Base-by-base conservation (phyloP, 352 stramenopile species). In the Thraustochytrium sp. region DNA sequence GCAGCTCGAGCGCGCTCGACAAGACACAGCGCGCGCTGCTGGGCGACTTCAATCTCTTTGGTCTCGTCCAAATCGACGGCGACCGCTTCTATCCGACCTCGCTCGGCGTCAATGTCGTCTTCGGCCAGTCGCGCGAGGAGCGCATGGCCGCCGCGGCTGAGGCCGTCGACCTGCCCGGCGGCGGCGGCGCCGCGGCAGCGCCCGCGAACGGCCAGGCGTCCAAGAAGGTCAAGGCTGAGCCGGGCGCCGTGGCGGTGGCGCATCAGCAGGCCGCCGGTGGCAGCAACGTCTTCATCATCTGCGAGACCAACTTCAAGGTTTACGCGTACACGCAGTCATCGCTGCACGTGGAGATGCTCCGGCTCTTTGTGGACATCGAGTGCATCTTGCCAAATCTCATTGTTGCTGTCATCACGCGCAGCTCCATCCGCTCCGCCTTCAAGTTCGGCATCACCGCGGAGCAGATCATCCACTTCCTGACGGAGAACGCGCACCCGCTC, bases 281-380 rank as follows among this genome's bases (percentile, higher is more conserved):
- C 29, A 84, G 26, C 55, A 80, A 84, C 23, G 36, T 84, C 29
- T 82, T 82, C 29, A 89, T 96, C 51, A 91, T 96, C 36, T 92
- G 96, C 37, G 92, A 96, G 86, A 96, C 93, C 38, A 97, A 97
- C 82, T 97, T 96, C 85, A 94, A 97, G 86, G 86, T 96, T 8
- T 94, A 96, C 84, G 91, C 91, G 9, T 97, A 97, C 88, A 95
- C 93, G 26, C 86, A 88, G 40, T 96, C 92, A 34, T 93, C 92
- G 26, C 88, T 97, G 65, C 93, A 97, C 85, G 89, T 96, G 44
- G 92, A 92, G n/a, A 97, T 97, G 92, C 89, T 97, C 55, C 93
- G 88, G 76, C 91, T 97, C 55, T 97, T 97, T 84, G 89, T 95
- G 9, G 92, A 96, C 76, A 93, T 96, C 49, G 91, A 89, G 64